phyloP scores from a whole-genome alignment of 768 basidiomycete species.

The Exidia glandulosa region DNA sequence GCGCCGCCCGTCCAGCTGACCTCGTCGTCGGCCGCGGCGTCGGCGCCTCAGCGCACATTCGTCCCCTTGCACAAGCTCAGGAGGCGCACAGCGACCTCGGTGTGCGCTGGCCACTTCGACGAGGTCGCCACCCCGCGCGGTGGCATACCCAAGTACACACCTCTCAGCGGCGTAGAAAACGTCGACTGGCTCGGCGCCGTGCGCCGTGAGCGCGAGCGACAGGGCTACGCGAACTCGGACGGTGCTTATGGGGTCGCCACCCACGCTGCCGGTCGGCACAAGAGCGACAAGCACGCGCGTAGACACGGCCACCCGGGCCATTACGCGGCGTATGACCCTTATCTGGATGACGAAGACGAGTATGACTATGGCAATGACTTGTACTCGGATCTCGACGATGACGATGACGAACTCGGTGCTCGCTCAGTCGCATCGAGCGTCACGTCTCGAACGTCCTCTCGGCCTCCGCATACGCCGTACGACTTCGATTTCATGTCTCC shows the following conservation, averaged over 20 bases:
- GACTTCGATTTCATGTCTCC: constrained; percentile 21
- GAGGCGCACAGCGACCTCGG: constrained; percentile 59
- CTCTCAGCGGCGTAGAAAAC: not conserved
- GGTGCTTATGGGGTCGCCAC: not conserved
- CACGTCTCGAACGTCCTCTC: constrained; percentile 69
- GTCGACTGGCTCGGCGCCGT: not conserved
- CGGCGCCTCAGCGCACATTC: not conserved
- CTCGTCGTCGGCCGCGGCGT: too few relatives aligned
- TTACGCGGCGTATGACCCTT: not conserved
- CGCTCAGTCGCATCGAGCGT: constrained; percentile 52
- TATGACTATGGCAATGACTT: not conserved
- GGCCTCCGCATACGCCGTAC: constrained; percentile 64
- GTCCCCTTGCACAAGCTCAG: constrained; percentile 22
- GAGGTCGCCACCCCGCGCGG: not conserved
- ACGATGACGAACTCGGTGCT: not conserved
- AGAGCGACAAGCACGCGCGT: not conserved
- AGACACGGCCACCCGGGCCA: not conserved
- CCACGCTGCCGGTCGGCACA: not conserved
- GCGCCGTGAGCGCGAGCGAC: not conserved
- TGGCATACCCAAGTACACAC: not conserved
- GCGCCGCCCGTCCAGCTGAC: too few relatives aligned
- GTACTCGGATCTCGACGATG: not conserved
- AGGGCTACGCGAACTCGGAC: not conserved
- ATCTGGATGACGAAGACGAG: not conserved
- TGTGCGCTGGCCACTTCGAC: constrained; percentile 70